Percentiles rank a stretch among this genome's conserved stretches.
Conservation (phyloP, 202 grass and related monocot species). For the Musa balbisiana region DNA sequence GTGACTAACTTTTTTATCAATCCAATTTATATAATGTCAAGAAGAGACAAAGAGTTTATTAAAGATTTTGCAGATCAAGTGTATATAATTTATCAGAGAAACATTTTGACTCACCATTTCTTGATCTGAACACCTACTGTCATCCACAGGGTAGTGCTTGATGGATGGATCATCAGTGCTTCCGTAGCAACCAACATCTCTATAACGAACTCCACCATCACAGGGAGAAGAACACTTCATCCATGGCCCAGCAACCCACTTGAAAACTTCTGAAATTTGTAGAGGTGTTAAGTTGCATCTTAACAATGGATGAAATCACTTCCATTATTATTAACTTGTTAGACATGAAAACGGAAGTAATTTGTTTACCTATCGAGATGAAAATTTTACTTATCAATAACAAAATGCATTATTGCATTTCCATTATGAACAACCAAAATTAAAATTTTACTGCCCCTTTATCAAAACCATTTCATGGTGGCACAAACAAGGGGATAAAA, state of each 20-base stretch:
- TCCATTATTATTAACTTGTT: not conserved
- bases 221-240: slow-evolving; percentile 78
- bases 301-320: not conserved
- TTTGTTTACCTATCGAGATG: not conserved
- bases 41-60: no score
- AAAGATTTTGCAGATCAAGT: not conserved
- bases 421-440: not conserved
- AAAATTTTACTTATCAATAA: not conserved
- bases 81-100: not conserved
- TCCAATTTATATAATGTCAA: not conserved
- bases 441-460: not conserved
- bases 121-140: slow-evolving; percentile 49
- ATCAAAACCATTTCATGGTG: not conserved
- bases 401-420: not conserved
- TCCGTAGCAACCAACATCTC: slow-evolving; percentile 71
- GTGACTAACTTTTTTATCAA: not conserved
- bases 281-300: not conserved
- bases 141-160: slow-evolving; percentile 59
- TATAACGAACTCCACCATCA: slow-evolving; percentile 62
- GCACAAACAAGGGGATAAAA: slow-evolving; percentile 12
- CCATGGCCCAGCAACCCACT: slow-evolving; percentile 62
- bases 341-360: not conserved
- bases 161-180: slow-evolving; percentile 41
- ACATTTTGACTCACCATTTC: slow-evolving; percentile 38
- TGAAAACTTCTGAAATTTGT: slow-evolving; percentile 47